Base-by-base conservation (phyloP, 1,284 basidiomycete species). In the Cutaneotrichosporon cutaneum region DNA sequence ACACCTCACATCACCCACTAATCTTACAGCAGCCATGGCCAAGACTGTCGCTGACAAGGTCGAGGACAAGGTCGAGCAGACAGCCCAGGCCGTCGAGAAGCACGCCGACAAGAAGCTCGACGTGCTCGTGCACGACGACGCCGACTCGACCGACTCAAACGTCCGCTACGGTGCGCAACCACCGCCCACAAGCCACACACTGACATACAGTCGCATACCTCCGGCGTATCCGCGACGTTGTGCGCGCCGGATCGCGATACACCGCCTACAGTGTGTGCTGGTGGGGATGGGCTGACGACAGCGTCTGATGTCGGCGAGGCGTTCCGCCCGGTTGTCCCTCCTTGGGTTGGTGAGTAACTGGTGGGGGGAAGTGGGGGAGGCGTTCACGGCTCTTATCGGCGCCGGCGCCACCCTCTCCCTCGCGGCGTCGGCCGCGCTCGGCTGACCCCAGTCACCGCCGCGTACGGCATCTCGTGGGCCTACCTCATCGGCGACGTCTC, bases 221-320 rank as follows among this genome's bases (percentile, higher is more conserved):
- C 76, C 86, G 89, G 60, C 87, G 90, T 66, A 80, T 92, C 44
- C 83, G 89, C 68, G 92, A 90, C 14, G 88, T 88, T 27, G 79
- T 90, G 59, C 82, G 89, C 39, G 89, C 90, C 18, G 82, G 85
- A n/a, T 82, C 86, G 21, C 84, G 90, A 53, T 92, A 93, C 73
- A 82, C 92, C 61, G 90, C 89, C 63, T 92, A 91, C 68, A 83
- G 89, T 90, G 81, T 65, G 85, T 81, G 8, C 0, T 22, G 47
- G 5, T n/a, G 22, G 47, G 42, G 39, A 30, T 39, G 22, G 13
- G 58, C 70, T 69, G 61, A 69, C 62, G 68, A 21, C 80, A 91
- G 77, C 90, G 24, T 90, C 89, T 79, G 93, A 96, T 74, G 82
- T 96, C 35, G 94, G 94, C 61, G 94, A 96, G 80, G 90, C 92